A percentile compares a stretch with the other conserved stretches of the same genome.
Conservation (phyloP, 768 basidiomycete species). For the Russula olivacea region DNA sequence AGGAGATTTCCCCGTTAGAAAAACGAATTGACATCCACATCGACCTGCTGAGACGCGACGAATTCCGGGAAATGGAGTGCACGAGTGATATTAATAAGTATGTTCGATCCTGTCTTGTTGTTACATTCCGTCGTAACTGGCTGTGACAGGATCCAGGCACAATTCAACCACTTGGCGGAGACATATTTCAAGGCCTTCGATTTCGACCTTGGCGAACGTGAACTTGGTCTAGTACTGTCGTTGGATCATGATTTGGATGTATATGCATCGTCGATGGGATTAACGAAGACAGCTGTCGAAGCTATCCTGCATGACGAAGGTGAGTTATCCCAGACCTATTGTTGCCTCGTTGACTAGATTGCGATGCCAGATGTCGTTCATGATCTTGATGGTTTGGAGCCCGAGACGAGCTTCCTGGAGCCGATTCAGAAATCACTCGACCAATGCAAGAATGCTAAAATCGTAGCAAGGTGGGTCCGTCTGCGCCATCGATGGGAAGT, state of each 20-base stretch:
- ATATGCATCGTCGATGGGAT: slow-evolving; percentile 85
- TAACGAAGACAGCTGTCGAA: slow-evolving; percentile 82
- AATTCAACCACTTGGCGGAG: slow-evolving; percentile 89
- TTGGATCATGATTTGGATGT: slow-evolving; percentile 92
- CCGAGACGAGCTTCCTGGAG: slow-evolving; percentile 69
- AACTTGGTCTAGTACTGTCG: slow-evolving; percentile 72
- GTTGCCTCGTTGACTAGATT: not conserved
- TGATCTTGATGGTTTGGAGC: slow-evolving; percentile 69
- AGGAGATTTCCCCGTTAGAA: slow-evolving; percentile 84
- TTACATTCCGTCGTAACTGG: not conserved
- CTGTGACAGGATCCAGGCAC: slow-evolving; percentile 69
- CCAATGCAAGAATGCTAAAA: slow-evolving; percentile 75
- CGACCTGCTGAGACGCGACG: slow-evolving; percentile 75
- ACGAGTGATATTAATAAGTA: slow-evolving; percentile 85
- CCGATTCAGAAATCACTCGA: slow-evolving; percentile 81
- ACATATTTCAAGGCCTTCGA: slow-evolving; percentile 78
- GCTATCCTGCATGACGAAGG: slow-evolving; percentile 72
- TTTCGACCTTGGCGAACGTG: slow-evolving; percentile 85
- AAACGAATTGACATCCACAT: slow-evolving; percentile 90
- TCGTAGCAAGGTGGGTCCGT: slow-evolving; percentile 51
- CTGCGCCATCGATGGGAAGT: not conserved
- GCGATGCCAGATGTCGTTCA: slow-evolving; percentile 52
- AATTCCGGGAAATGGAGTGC: slow-evolving; percentile 92
- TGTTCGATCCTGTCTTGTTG: slow-evolving; percentile 28
- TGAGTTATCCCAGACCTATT: slow-evolving; percentile 29